Conservation (phyloP, 2,329 filamentous ascomycete species). For the Penicillium sp. region DNA sequence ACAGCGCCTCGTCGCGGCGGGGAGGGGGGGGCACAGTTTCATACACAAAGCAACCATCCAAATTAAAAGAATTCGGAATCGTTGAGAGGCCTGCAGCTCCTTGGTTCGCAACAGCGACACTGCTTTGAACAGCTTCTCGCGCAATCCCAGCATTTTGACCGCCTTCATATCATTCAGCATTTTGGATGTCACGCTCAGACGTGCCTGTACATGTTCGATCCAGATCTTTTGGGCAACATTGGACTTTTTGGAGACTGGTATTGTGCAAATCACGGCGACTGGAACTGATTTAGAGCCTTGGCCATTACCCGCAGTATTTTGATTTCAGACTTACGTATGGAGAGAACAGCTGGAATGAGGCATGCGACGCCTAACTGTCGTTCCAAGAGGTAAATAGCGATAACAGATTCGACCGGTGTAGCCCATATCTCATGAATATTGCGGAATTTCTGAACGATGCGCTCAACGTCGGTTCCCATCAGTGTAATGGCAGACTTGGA, state of each 20-base stretch:
- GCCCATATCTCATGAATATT: constrained; percentile 36
- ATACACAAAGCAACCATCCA: constrained; percentile 10
- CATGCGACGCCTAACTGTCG: constrained; percentile 34
- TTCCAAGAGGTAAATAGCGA: constrained; percentile 37
- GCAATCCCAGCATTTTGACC: constrained; percentile 45
- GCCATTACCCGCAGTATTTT: too few relatives aligned
- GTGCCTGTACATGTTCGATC: constrained; percentile 43
- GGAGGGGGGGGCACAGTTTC: too few relatives aligned
- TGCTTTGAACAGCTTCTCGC: constrained; percentile 25
- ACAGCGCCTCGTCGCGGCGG: too few relatives aligned
- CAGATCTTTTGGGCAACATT: constrained; percentile 33
- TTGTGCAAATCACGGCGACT: constrained; percentile 8
- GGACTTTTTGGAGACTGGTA: constrained; percentile 7
- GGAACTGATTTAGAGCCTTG: not conserved
- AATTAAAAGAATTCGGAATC: constrained; percentile 16
- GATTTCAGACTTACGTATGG: constrained; percentile 20
- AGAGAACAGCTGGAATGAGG: constrained; percentile 33
- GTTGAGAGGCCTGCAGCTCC: constrained; percentile 12
- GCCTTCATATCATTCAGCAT: constrained; percentile 45
- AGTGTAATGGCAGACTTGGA: constrained; percentile 43
- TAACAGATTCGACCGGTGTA: constrained; percentile 35
- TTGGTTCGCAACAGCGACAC: constrained; percentile 24
- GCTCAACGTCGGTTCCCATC: constrained; percentile 47
- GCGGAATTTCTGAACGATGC: constrained; percentile 25
- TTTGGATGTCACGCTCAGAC: constrained; percentile 41